Evolutionary conservation across 345 rosid genomes (phyloP), one percentile per base, ranked within the genome.

Genomic region (Linum tenue): DNA sequence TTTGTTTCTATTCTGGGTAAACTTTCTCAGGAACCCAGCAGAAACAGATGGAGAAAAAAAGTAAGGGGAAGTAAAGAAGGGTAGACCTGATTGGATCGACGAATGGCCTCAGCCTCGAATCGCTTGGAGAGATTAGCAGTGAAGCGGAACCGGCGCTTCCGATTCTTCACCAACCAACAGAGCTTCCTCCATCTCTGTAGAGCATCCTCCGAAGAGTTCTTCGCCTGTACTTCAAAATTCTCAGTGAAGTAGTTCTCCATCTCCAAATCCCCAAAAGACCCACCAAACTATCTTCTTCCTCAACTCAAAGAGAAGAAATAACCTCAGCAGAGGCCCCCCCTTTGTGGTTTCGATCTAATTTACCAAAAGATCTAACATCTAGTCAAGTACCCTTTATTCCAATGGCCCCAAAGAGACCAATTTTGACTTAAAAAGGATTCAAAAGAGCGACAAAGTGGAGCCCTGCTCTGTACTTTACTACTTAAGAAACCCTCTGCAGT

Each of bases 131-230:
- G 89, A 81, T 92, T 92, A 15, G 97, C 98, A 1, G 94, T 90
- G 66, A 90, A 90, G 43, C 97, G 88, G 60, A 92, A 92, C 72
- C 98, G 77, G 48, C 96, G 65, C 44, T 85, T 92, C 15, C 57
- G 86, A 67, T 92, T 92, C 83, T 90, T 92, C 9, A 92, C 97
- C 68, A 90, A 31, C 91, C 96, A 84, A 59, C 96, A 92, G 6
- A 88, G 91, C 55, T 82, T 85, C 80, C 98, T 84, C 98, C 98
- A 92, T 65, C 96, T 75, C 81, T 85, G 90, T 51, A 92, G 70
- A 60, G 98, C 97, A 69, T 92, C 98, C 56, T 90, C 97, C 2
- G 97, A 87, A 0, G 98, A 85, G 80, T 92, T 86, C 87, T 92
- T 90, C 2, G 97, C 73, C 76, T 90, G 85, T 77, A 92, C 94